Evolutionary conservation across 2,329 filamentous ascomycete species (phyloP).

Genomic region (Epichloe aotearoae): DNA sequence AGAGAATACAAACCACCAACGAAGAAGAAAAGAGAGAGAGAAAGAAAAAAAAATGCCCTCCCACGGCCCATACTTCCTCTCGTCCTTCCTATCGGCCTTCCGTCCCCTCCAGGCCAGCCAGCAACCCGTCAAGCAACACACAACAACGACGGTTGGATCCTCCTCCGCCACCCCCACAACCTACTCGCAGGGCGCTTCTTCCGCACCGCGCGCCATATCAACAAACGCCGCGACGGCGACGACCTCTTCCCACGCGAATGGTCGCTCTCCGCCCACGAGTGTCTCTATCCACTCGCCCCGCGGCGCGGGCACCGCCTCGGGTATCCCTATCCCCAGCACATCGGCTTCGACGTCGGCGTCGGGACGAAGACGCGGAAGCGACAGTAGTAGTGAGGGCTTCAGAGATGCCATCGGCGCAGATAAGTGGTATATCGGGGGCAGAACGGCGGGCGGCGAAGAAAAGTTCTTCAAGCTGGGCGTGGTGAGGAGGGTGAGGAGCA

Average conservation of each 20-base stretch:
- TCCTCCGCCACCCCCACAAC: constrained; percentile 14
- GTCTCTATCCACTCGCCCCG: constrained; percentile 19
- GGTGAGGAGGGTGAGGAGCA: constrained; percentile 57
- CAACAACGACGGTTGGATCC: constrained; percentile 13
- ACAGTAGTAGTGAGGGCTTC: constrained; percentile 65
- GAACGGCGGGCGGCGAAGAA: constrained; percentile 65
- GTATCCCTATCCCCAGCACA: constrained; percentile 27
- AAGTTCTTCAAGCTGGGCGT: constrained; percentile 72
- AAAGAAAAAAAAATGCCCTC: constrained; percentile 25
- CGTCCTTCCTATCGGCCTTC: constrained; percentile 42
- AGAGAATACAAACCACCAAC: not conserved
- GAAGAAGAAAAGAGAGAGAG: too few relatives aligned
- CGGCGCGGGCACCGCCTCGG: constrained; percentile 10
- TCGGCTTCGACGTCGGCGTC: constrained; percentile 17
- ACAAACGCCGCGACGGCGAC: constrained; percentile 13
- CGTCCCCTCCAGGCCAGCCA: constrained; percentile 26
- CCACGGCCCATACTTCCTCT: constrained; percentile 43
- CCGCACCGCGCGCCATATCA: constrained; percentile 12
- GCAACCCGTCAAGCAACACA: constrained; percentile 24
- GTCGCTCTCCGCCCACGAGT: constrained; percentile 14
- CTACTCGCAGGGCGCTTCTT: constrained; percentile 11
- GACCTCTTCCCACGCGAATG: constrained; percentile 11
- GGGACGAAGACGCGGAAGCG: constrained; percentile 49
- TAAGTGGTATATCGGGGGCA: constrained; percentile 71
- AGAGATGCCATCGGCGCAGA: constrained; percentile 58